These are phyloP conservation scores for Austroboletus festivus DNA, from an alignment of 768 basidiomycete species.

Conservation along the genomic window DNA sequence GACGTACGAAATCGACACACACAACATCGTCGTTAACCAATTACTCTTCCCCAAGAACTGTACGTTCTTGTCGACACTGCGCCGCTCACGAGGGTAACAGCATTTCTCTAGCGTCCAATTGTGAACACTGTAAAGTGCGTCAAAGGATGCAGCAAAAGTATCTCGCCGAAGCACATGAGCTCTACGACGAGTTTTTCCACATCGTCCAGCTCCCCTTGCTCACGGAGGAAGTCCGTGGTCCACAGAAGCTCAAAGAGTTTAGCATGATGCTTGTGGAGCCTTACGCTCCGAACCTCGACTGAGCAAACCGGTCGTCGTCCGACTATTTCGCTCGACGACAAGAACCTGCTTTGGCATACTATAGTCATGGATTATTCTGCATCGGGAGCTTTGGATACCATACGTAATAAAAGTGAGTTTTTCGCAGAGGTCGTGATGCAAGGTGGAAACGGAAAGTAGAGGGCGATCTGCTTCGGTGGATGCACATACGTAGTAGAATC, in stretches of 20 bases:
- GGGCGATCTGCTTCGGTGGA: too few relatives aligned
- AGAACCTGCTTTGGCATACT: not conserved
- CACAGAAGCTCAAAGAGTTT: conserved; percentile 89
- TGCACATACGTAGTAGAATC: not conserved
- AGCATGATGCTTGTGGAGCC: conserved; percentile 88
- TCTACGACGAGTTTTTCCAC: conserved; percentile 98
- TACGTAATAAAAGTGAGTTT: not conserved
- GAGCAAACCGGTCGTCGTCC: not conserved
- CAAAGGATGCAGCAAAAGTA: conserved; percentile 99
- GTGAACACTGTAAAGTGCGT: conserved; percentile 92
- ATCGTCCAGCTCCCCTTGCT: conserved; percentile 90
- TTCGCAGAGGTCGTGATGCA: not conserved
- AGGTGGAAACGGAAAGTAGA: not conserved
- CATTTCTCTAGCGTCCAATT: conserved; percentile 66
- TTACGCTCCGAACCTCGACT: conserved; percentile 49
- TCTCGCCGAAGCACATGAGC: conserved; percentile 91
- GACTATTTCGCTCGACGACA: not conserved
- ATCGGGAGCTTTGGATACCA: conserved; percentile 12
- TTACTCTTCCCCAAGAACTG: conserved; percentile 89
- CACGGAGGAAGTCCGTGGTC: conserved; percentile 95
- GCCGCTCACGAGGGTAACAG: too few relatives aligned
- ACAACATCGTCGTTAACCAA: conserved; percentile 98
- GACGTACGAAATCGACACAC: conserved; percentile 94
- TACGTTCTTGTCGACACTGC: conserved; percentile 47
- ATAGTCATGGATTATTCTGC: conserved; percentile 9